Evolutionary conservation across 1,284 basidiomycete species (phyloP).

Genomic region (Ceratobasidium sp.): DNA sequence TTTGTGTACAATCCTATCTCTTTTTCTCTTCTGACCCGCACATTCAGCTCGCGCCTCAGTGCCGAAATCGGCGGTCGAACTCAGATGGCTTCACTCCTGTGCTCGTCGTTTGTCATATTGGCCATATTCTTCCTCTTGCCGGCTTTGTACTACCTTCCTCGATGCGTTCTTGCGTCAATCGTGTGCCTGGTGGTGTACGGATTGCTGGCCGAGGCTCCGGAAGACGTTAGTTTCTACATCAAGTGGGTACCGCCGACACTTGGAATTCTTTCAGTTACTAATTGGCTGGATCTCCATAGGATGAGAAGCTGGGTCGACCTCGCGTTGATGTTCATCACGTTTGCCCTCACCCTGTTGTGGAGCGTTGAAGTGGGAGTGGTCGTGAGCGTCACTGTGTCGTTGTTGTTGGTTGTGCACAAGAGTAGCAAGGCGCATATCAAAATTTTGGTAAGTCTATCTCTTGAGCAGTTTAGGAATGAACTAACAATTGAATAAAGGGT

Average conservation of each 20-base stretch:
- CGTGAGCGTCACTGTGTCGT: slow-evolving; percentile 81
- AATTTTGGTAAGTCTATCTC: slow-evolving; percentile 60
- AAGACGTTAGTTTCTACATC: slow-evolving; percentile 84
- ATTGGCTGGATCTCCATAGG: slow-evolving; percentile 57
- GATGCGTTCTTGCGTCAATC: slow-evolving; percentile 80
- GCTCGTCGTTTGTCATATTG: slow-evolving; percentile 75
- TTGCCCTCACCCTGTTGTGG: slow-evolving; percentile 80
- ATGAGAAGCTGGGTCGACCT: slow-evolving; percentile 91
- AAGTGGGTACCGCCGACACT: no score
- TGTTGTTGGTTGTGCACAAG: slow-evolving; percentile 86
- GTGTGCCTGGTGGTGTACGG: slow-evolving; percentile 85
- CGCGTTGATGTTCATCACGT: slow-evolving; percentile 82
- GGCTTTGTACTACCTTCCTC: slow-evolving; percentile 77
- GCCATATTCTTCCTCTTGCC: slow-evolving; percentile 88
- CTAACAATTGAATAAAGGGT: slow-evolving; percentile 59
- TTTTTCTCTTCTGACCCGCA: neutral
- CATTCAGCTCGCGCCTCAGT: slow-evolving; percentile 78
- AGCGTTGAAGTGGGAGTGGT: slow-evolving; percentile 85
- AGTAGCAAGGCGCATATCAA: slow-evolving; percentile 80
- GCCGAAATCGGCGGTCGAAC: slow-evolving; percentile 86
- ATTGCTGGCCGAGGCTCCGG: slow-evolving; percentile 84
- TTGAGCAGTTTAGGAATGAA: neutral
- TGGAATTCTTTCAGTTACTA: no score
- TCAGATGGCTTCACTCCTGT: slow-evolving; percentile 86
- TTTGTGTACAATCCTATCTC: slow-evolving; percentile 3